A percentile compares a stretch with the other conserved stretches of the same genome.
These are phyloP conservation scores for Penicillium parvum DNA, from an alignment of 495 filamentous ascomycete genomes.

Conservation along the genomic window DNA sequence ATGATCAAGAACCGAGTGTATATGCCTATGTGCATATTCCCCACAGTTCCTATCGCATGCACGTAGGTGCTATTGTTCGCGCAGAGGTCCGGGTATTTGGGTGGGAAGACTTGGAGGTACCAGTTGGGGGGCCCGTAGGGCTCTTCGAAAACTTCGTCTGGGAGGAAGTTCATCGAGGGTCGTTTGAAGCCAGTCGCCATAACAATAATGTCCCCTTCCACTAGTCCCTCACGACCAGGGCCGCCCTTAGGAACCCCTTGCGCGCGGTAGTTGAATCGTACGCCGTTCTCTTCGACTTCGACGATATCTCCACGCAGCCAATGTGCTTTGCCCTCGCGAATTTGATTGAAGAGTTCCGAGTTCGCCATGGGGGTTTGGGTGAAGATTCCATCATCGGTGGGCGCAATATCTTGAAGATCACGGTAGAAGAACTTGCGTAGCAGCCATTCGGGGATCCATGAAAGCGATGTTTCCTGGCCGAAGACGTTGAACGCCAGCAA, in stretches of 20 bases:
- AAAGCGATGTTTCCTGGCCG: conserved; percentile 67
- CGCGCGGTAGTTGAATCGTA: conserved; percentile 64
- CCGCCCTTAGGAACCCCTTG: conserved; percentile 71
- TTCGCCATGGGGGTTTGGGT: conserved; percentile 84
- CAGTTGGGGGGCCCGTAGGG: conserved; percentile 77
- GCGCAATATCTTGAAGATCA: conserved; percentile 73
- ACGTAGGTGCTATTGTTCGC: conserved; percentile 83
- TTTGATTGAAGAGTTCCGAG: conserved; percentile 69
- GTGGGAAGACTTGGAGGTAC: conserved; percentile 82
- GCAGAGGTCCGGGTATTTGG: conserved; percentile 56
- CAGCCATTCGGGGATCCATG: conserved; percentile 72
- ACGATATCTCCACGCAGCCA: conserved; percentile 81
- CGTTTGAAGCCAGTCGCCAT: conserved; percentile 80
- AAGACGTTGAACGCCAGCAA: conserved; percentile 75
- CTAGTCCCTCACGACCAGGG: conserved; percentile 56
- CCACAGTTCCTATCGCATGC: conserved; percentile 72
- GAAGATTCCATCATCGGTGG: conserved; percentile 61
- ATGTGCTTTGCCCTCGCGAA: conserved; percentile 67
- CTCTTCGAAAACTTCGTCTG: conserved; percentile 62
- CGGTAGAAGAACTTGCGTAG: conserved; percentile 80
- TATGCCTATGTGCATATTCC: conserved; percentile 86
- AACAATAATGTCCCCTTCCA: conserved; percentile 71
- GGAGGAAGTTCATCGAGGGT: conserved; percentile 68
- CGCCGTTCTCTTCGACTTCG: conserved; percentile 56
- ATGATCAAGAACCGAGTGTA: conserved; percentile 81